Base-by-base conservation (phyloP, 2,329 filamentous ascomycete species). In the Akanthomyces muscarius region DNA sequence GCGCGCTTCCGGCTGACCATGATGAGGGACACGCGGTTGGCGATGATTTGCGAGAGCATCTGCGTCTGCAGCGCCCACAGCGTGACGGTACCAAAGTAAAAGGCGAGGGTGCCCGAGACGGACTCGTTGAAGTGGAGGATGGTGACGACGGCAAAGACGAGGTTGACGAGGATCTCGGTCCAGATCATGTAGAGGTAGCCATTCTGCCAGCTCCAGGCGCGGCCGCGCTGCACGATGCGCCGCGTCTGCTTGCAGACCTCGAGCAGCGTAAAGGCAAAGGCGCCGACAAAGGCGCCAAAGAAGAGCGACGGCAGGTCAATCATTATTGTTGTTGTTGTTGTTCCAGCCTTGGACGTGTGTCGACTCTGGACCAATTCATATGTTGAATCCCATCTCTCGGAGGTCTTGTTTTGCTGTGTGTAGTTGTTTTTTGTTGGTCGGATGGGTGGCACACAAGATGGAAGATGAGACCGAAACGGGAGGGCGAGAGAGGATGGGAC, bases 31-130 rank as follows among this genome's bases (percentile, higher is more conserved):
- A 79, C 75, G 50, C 78, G 76, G 62, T 80, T 80, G 63, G 77
- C 75, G 61, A 80, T 79, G 54, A 80, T 79, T 63, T 80, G 78
- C 60, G 77, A 75, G 4, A 79, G 68, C 0, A 79, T 69, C 45
- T 79, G 77, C 6, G 77, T 77, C 51, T 74, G 70, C 14, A 71
- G 63, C 6, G 65, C 63, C 66, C 68, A 69, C 16, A 68, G 55
- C 13, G 44, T 23, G 5, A 65, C 65, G n/a, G 54, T 63, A 48
- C 30, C 54, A 38, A 59, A 42, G 18, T 47, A 59, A 36, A 59
- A 59, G 10, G 45, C 38, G 4, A 63, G 25, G 13, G 47, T 53
- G 28, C 48, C 48, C 7, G 65, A 8, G 25, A 62, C 16, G 36
- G 25, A 2, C 2, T 14, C 47, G 30, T 64, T 47, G 16, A 62